phyloP scores from a whole-genome alignment of 2,329 filamentous ascomycete genomes.

The Stachybotrys chlorohalonatus region DNA sequence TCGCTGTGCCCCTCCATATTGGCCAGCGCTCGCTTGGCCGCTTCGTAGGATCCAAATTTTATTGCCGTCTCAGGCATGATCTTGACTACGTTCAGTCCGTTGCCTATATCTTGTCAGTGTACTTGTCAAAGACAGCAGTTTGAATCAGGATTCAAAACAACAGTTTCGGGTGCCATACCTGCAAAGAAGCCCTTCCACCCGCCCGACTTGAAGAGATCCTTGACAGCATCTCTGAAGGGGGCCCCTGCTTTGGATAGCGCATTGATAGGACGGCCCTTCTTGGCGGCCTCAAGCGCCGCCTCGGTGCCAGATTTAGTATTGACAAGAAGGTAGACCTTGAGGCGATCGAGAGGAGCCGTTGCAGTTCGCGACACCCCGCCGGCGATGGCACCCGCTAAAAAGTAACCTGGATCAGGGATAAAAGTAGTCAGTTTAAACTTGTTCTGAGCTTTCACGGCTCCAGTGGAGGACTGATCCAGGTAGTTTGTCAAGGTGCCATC shows the following conservation, averaged over 20 bases:
- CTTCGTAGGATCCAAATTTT: conserved; percentile 96
- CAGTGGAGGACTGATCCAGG: conserved; percentile 21
- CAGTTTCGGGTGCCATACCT: conserved; percentile 45
- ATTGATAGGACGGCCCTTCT: conserved; percentile 56
- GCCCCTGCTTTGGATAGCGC: conserved; percentile 57
- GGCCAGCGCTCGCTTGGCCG: conserved; percentile 79
- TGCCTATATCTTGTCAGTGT: conserved; percentile 49
- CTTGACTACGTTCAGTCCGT: conserved; percentile 92
- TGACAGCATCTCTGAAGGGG: conserved; percentile 64
- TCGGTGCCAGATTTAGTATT: conserved; percentile 53
- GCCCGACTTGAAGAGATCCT: conserved; percentile 75
- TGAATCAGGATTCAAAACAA: background rate
- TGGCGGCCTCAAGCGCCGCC: conserved; percentile 55
- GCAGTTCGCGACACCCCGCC: conserved; percentile 92
- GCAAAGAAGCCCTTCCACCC: conserved; percentile 87
- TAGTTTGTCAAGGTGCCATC: conserved; percentile 23
- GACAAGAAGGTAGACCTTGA: conserved; percentile 96
- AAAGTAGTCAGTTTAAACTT: conserved; percentile 53
- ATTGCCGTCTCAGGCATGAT: conserved; percentile 99
- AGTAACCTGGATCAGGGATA: conserved; percentile 91
- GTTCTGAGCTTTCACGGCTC: conserved; percentile 24
- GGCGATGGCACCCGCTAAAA: conserved; percentile 87
- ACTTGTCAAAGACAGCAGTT: background rate
- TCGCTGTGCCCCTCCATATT: conserved; percentile 83
- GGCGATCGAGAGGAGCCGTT: conserved; percentile 89